Evolutionary conservation across 73 alveolate species (phyloP).

Genomic region (Tetrahymena elliotti): DNA sequence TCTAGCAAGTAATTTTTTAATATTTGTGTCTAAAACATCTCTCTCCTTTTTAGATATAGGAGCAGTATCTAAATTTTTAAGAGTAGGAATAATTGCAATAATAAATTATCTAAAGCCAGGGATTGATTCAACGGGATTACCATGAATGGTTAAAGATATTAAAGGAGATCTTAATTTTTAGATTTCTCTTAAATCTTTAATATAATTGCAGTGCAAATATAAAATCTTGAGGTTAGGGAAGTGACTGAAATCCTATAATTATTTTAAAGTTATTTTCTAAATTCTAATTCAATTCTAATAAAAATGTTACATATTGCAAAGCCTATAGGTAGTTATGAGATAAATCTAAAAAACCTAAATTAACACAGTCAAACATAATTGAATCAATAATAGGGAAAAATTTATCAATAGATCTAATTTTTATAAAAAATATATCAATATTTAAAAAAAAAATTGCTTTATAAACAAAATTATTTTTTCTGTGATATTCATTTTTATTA

Average conservation of each 20-base stretch:
- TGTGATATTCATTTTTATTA: no score
- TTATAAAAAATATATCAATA: background rate
- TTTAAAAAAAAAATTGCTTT: no score
- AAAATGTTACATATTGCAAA: background rate
- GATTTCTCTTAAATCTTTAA: slow-evolving; percentile 24
- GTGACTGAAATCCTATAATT: slow-evolving; percentile 18
- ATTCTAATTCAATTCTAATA: background rate
- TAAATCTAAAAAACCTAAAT: background rate
- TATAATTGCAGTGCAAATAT: slow-evolving; percentile 21
- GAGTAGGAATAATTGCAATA: slow-evolving; percentile 30
- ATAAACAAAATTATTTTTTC: no score
- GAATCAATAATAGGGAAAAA: background rate
- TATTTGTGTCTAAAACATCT: background rate
- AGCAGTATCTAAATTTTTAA: slow-evolving; percentile 32
- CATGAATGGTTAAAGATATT: slow-evolving; percentile 26
- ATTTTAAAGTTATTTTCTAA: background rate
- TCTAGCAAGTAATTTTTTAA: background rate
- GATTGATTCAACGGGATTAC: slow-evolving; percentile 37
- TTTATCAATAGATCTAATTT: background rate
- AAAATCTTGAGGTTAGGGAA: slow-evolving; percentile 19
- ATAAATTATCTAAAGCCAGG: slow-evolving; percentile 35
- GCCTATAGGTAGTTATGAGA: background rate
- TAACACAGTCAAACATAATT: background rate
- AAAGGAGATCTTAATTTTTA: slow-evolving; percentile 2
- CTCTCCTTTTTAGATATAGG: slow-evolving; percentile 31